phyloP scores from a whole-genome alignment of 192 early-diverging fungal species.

The Coemansia nantahalensis region DNA sequence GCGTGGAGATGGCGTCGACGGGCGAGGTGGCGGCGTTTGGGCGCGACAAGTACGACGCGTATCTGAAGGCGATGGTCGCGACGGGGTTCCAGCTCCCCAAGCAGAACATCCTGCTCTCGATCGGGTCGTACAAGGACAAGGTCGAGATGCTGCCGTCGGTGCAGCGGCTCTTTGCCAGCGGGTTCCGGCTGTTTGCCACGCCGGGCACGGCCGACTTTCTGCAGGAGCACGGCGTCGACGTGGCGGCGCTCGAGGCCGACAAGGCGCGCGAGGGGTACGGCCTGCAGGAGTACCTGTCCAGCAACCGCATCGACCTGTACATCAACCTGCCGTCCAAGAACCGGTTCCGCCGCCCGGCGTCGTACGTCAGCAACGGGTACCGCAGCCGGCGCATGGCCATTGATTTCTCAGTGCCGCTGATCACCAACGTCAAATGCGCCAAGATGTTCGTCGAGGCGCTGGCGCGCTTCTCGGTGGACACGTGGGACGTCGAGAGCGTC shows the following conservation, averaged over 20 bases:
- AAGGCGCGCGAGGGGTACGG: slow-evolving; percentile 78
- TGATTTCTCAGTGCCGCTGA: slow-evolving; percentile 93
- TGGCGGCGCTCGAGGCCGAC: slow-evolving; percentile 84
- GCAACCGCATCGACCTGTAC: slow-evolving; percentile 97
- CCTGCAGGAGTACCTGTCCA: slow-evolving; percentile 90
- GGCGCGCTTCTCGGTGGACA: slow-evolving; percentile 58
- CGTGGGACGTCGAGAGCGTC: slow-evolving; percentile 74
- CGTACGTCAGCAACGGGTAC: slow-evolving; percentile 94
- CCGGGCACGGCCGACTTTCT: slow-evolving; percentile 97
- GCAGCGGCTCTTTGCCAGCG: slow-evolving; percentile 73
- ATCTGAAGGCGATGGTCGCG: slow-evolving; percentile 91
- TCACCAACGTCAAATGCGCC: slow-evolving; percentile 99
- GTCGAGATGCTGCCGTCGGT: slow-evolving; percentile 92
- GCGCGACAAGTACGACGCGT: slow-evolving; percentile 96
- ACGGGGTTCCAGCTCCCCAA: slow-evolving; percentile 91
- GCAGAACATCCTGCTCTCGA: slow-evolving; percentile 95
- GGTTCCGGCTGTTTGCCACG: slow-evolving; percentile 94
- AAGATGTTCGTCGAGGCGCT: slow-evolving; percentile 97
- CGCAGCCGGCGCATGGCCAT: slow-evolving; percentile 95
- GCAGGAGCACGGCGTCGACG: slow-evolving; percentile 88
- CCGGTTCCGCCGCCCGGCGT: slow-evolving; percentile 91
- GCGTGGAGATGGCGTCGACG: slow-evolving; percentile 99
- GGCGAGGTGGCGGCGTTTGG: slow-evolving; percentile 99
- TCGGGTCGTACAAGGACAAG: slow-evolving; percentile 99
- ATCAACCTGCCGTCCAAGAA: slow-evolving; percentile 99